phyloP scores from a whole-genome alignment of 768 basidiomycete genomes.

The Ramaria sp. region DNA sequence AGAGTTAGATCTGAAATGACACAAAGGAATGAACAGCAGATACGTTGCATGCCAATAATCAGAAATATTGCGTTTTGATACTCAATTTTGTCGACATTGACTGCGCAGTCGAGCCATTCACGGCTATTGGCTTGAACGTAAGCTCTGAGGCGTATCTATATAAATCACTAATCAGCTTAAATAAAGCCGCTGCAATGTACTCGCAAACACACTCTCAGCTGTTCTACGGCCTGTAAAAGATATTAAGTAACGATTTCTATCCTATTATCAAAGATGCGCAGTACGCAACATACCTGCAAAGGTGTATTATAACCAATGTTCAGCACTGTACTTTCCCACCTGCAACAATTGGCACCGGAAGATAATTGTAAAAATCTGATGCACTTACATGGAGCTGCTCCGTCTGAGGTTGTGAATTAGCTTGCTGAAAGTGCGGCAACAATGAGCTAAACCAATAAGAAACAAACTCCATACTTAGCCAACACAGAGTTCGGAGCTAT shows the following conservation, averaged over 20 bases:
- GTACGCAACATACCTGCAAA: conserved; percentile 32
- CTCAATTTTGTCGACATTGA: conserved; percentile 75
- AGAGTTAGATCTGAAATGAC: background rate
- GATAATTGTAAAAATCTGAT: background rate
- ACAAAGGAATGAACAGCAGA: conserved; percentile 19
- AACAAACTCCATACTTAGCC: conserved; percentile 19
- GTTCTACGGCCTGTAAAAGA: conserved; percentile 34
- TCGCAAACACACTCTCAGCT: conserved; percentile 28
- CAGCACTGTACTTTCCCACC: conserved; percentile 61
- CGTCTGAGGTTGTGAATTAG: conserved; percentile 71
- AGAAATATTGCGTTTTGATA: conserved; percentile 62
- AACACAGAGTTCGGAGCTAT: conserved; percentile 70
- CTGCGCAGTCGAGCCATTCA: conserved; percentile 55
- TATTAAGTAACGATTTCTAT: background rate
- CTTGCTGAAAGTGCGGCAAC: conserved; percentile 29
- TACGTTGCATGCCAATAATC: conserved; percentile 62
- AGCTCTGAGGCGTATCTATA: conserved; percentile 32
- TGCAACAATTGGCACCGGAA: conserved; percentile 12
- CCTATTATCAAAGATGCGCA: background rate
- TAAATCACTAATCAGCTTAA: background rate
- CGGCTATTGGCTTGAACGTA: conserved; percentile 53
- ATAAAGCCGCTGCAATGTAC: background rate
- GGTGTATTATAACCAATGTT: conserved; percentile 61
- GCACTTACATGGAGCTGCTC: conserved; percentile 56
- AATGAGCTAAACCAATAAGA: background rate